These are phyloP conservation scores for Scedosporium boydii DNA, from an alignment of 2,329 filamentous ascomycete species.

Conservation along the genomic window DNA sequence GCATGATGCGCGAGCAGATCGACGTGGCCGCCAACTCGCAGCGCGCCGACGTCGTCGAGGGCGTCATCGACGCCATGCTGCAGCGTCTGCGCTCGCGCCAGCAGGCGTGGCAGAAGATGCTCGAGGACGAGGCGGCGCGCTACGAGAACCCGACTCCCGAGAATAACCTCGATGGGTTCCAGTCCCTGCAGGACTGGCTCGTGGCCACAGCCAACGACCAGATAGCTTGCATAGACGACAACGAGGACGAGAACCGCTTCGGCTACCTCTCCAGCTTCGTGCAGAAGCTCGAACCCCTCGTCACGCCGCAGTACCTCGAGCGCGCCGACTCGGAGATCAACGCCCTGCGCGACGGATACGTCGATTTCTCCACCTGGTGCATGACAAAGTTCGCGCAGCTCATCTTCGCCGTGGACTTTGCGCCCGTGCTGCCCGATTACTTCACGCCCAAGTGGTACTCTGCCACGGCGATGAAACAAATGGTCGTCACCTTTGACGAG, in stretches of 20 bases:
- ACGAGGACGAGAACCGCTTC: conserved; percentile 60
- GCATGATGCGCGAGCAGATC: conserved; percentile 91
- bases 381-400: conserved; percentile 78
- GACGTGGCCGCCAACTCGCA: conserved; percentile 76
- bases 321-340: conserved; percentile 65
- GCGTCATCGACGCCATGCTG: conserved; percentile 95
- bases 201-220: conserved; percentile 97
- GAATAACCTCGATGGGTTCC: conserved; percentile 55
- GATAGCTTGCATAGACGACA: conserved; percentile 95
- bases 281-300: conserved; percentile 70
- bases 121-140: conserved; percentile 73
- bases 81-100: conserved; percentile 74
- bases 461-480: conserved; percentile 80
- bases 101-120: conserved; percentile 74
- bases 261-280: conserved; percentile 84
- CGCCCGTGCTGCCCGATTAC: conserved; percentile 71
- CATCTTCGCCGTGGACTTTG: conserved; percentile 87
- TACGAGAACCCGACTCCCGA: conserved; percentile 47
- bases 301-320: conserved; percentile 71
- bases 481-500: conserved; percentile 90
- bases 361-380: conserved; percentile 90
- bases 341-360: conserved; percentile 76
- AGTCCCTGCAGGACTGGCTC: conserved; percentile 88
- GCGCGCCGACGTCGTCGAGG: conserved; percentile 83
- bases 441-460: conserved; percentile 89